Evolutionary conservation across 148 eudicot genomes (phyloP).

Genomic region (Mesembryanthemum crystallinum): DNA sequence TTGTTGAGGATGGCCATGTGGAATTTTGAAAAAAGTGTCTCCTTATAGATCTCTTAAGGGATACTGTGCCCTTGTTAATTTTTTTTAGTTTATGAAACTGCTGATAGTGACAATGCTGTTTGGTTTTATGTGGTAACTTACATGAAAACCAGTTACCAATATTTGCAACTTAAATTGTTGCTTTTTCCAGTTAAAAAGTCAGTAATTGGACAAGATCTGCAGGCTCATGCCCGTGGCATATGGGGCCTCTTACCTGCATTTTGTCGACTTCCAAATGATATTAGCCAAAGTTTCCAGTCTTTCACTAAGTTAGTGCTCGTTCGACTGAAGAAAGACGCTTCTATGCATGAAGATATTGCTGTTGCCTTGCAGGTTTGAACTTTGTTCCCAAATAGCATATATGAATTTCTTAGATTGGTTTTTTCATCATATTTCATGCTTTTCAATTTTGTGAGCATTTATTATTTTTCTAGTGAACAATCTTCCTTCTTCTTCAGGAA

Average conservation of each 20-base stretch:
- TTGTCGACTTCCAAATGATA: constrained; percentile 72
- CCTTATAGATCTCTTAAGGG: too few species aligned
- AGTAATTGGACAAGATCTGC: constrained; percentile 58
- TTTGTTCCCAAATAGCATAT: neutral
- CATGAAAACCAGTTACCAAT: constrained; percentile 17
- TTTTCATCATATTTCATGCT: constrained; percentile 1
- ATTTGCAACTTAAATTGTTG: constrained; percentile 33
- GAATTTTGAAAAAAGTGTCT: too few species aligned
- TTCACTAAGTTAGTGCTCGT: constrained; percentile 47
- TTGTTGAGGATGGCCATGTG: too few species aligned
- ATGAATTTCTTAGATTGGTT: neutral
- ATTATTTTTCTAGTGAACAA: neutral
- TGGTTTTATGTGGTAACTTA: constrained; percentile 8
- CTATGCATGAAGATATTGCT: constrained; percentile 53
- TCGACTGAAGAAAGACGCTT: constrained; percentile 57
- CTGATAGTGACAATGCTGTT: constrained; percentile 14
- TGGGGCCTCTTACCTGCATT: constrained; percentile 91
- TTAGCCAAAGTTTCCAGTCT: constrained; percentile 45
- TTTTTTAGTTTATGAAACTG: neutral
- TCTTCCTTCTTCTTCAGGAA: constrained; percentile 38
- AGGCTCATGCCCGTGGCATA: constrained; percentile 55
- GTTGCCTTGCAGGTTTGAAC: constrained; percentile 58
- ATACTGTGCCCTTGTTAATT: neutral
- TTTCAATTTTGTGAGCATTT: neutral
- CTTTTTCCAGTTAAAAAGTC: constrained; percentile 66